Conservation (phyloP, 345 rosid species). For the Litchi chinensis region DNA sequence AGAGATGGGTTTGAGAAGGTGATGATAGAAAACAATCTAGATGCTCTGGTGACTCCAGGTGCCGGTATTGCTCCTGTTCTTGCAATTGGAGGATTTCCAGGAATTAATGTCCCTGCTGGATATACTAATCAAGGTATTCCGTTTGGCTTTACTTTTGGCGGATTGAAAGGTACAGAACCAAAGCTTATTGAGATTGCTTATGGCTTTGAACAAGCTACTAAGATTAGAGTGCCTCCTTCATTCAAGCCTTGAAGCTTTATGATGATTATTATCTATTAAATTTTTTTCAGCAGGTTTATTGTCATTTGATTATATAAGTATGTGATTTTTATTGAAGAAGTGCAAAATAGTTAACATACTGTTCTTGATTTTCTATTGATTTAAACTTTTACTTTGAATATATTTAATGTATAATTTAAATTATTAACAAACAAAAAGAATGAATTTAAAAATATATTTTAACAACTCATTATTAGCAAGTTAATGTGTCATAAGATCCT, state of each 20-base stretch:
- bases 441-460: no score
- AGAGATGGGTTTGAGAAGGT: conserved; percentile 36
- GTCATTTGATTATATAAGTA: not conserved
- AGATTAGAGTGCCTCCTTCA: conserved; percentile 33
- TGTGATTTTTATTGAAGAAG: not conserved
- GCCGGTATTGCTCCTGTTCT: conserved; percentile 12
- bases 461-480: no score
- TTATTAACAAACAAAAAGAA: no score
- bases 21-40: conserved; percentile 36
- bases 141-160: conserved; percentile 43
- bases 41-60: conserved; percentile 30
- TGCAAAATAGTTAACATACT: no score
- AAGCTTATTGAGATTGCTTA: conserved; percentile 50
- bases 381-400: no score
- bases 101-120: conserved; percentile 47
- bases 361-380: no score
- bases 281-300: not conserved
- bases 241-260: conserved; percentile 13
- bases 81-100: conserved; percentile 45
- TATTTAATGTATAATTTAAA: no score
- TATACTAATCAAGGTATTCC: conserved; percentile 33
- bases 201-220: conserved; percentile 37
- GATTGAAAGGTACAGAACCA: conserved; percentile 40
- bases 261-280: no score
- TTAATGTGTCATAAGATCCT: no score